Evolutionary conservation across 805 yeast species (phyloP).

Genomic region (Cyberlindnera maritima): DNA sequence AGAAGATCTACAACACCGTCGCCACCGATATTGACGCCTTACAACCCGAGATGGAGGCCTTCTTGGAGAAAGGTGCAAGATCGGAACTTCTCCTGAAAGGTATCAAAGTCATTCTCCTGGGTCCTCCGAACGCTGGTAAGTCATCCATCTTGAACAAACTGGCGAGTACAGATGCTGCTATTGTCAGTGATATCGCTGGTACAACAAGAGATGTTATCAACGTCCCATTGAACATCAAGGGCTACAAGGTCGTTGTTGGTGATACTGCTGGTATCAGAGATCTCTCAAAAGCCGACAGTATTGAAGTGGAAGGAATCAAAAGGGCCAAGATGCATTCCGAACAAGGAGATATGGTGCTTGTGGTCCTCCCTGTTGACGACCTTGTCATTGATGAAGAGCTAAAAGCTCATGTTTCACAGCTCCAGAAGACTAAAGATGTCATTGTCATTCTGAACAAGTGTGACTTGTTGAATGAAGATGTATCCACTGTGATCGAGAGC

Average conservation of each 20-base stretch:
- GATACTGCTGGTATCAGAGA: slow-evolving; percentile 92
- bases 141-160: slow-evolving; percentile 79
- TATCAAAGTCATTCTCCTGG: slow-evolving; percentile 67
- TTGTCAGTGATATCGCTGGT: slow-evolving; percentile 89
- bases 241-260: slow-evolving; percentile 78
- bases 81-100: slow-evolving; percentile 71
- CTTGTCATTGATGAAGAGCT: slow-evolving; percentile 37
- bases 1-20: slow-evolving; percentile 50
- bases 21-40: slow-evolving; percentile 40
- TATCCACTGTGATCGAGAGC: slow-evolving; percentile 21
- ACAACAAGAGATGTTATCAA: slow-evolving; percentile 91
- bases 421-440: slow-evolving; percentile 31
- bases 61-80: slow-evolving; percentile 44
- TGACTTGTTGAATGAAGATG: slow-evolving; percentile 41
- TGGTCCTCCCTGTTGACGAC: slow-evolving; percentile 54
- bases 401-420: slow-evolving; percentile 34
- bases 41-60: slow-evolving; percentile 41
- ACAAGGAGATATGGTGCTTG: slow-evolving; percentile 66
- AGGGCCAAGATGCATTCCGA: slow-evolving; percentile 64
- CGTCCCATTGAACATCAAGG: slow-evolving; percentile 74
- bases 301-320: slow-evolving; percentile 79
- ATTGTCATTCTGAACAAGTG: slow-evolving; percentile 56
- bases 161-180: slow-evolving; percentile 79
- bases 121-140: slow-evolving; percentile 97
- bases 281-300: slow-evolving; percentile 43